Evolutionary conservation across 768 basidiomycete species (phyloP), one percentile per base, ranked within the genome.

Genomic region (Lactarius hengduanensis): DNA sequence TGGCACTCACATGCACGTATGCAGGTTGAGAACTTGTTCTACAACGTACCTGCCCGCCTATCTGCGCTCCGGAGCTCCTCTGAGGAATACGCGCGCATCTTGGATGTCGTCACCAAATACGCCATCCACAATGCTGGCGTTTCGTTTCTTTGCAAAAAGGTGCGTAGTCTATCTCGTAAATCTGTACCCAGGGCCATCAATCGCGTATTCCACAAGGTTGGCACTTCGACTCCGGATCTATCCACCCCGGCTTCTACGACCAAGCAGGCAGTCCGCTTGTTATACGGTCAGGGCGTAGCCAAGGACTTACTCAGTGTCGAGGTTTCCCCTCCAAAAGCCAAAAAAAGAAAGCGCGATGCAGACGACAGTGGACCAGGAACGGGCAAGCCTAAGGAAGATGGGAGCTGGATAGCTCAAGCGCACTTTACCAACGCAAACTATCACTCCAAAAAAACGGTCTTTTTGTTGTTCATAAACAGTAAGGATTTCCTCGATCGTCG

Each of bases 401-500:
- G 77, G 76, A 9, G 73, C 74, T 96, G 95, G 88, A 82, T 77
- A 15, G 89, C 90, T 1, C 86, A 90, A 47, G 86, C 85, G 0
- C 85, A 90, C 72, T 89, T 91, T 70, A 94, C 92, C 0, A 94
- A 87, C 71, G 88, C 92, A 1, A 97, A 94, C 74, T 94, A 94
- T 72, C 92, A 92, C 72, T 87, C 84, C 0, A 97, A 96, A 80
- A 93, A 91, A 73, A 90, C 83, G 67, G 80, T 88, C 0, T 91
- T 96, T 71, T 77, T 98, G 1, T 79, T 98, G 11, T 99, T 99
- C 77, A 98, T 99, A 72, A 99, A 98, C 71, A 89, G 96, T 96
- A 69, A 65, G 90, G 79, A 1, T 5, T 2, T 57, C 34, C 36
- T 56, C 36, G 6, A 7, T 38, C 22, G 22, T 22, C 16, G 15